Evolutionary conservation across 1,284 basidiomycete species (phyloP), one percentile per base, ranked within the genome.

Genomic region (Ceratobasidium sp.): DNA sequence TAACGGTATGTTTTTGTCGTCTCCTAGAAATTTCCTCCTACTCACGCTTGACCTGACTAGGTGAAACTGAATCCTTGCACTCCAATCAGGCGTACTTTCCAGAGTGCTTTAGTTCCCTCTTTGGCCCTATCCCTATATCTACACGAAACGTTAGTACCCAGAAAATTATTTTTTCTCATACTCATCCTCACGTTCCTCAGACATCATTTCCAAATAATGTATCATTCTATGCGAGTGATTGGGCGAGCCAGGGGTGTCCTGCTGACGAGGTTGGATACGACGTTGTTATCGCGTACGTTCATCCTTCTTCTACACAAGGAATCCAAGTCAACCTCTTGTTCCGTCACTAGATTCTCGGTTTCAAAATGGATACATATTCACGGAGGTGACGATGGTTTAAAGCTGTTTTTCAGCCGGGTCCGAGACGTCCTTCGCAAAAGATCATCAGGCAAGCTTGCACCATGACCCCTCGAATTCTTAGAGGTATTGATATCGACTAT

Each of bases 331-430:
- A 48, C 45, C 6, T 4, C 45, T 61, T 10, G 6, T 36, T 4
- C 34, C 41, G 10, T 32, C 39, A n/a, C 1, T 76, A 94, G 92
- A 1, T 88, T 94, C 74, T 94, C 92, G 0, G 81, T 94, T 53
- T 87, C 92, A 0, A 94, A 94, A 79, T 94, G 93, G 92, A 92
- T 94, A 30, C 92, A 94, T 79, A 81, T 94, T 1, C 89, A 93
- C 75, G 82, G 82, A 9, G 90, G 91, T 12, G 92, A 94, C 76
- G 85, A 85, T 0, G 92, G 88, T 0, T 75, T 94, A 12, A 76
- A 79, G 55, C 73, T 75, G 0, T 92, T 94, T 79, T 94, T 94
- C 77, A 80, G 78, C 1, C 85, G 87, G 23, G 86, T 88, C 0
- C 82, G 87, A 74, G 77, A 79, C n/a, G 84, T 86, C 1, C 82